Evolutionary conservation across 2,329 filamentous ascomycete genomes (phyloP), one percentile per base, ranked within the genome.

Genomic region (Epichloe baconii): DNA sequence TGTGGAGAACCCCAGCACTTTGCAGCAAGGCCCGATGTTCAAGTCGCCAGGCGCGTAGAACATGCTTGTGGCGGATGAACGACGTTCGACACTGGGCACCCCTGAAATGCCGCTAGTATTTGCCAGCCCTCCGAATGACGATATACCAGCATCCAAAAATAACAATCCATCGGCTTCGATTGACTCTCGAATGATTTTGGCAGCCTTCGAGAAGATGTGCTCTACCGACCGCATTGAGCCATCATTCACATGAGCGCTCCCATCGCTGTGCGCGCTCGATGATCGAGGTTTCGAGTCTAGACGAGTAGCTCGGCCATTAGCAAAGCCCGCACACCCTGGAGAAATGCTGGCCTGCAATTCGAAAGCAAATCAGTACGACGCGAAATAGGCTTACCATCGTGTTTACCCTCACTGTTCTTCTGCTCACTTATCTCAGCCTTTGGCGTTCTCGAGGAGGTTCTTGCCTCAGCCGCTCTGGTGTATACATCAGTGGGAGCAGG

Each of bases 161-260:
- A 64, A 38, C 14, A 63, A 60, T 0, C 71, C 71, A 17, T 70
- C 68, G 0, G 67, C 63, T 11, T 70, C 67, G 4, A 75, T 59
- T 0, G 70, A 68, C 36, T 72, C 62, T 1, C 68, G 60, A 7
- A 76, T 63, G 1, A 75, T 62, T 23, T 66, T 66, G 10, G 72
- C 69, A 11, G 73, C 74, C n/a, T 69, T 71, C 0, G 67, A 66
- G 46, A 74, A 72, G 4, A 73, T 50, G 48, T 52, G 46, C 35
- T 48, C 43, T 12, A 38, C 46, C 21, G 50, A 52, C 43, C 42
- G 43, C 11, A 35, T 45, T 3, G 50, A 48, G 42, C 41, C 50
- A 14, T 52, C 36, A 19, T 49, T 49, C 5, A 52, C 46, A 23
- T 41, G 36, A 12, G 44, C 40, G n/a, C 35, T 34, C 23, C 35